phyloP scores from a whole-genome alignment of 2,329 filamentous ascomycete species.

The Chaetothyriales sp. region DNA sequence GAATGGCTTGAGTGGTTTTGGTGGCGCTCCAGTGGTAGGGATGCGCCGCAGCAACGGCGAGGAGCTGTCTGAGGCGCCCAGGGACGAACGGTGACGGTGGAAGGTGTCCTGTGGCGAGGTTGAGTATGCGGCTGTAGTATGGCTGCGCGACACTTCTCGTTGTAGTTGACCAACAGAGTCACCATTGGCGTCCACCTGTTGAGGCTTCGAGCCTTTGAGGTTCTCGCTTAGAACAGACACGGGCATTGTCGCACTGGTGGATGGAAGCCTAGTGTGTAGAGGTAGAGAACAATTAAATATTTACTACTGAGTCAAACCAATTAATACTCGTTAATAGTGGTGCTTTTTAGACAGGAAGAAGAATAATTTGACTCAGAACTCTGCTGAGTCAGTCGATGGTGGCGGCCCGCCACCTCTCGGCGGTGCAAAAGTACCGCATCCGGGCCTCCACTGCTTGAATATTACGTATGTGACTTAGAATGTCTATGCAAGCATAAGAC shows the following conservation, averaged over 20 bases:
- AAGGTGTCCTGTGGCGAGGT: slow-evolving; percentile 64
- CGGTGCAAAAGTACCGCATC: too few relatives aligned
- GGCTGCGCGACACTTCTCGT: slow-evolving; percentile 42
- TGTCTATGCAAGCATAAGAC: too few relatives aligned
- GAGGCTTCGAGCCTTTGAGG: slow-evolving; percentile 10
- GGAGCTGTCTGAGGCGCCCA: slow-evolving; percentile 26
- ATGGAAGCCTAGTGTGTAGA: too few relatives aligned
- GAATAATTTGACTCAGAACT: too few relatives aligned
- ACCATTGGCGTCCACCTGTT: slow-evolving; percentile 3
- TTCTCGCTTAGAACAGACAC: slow-evolving; percentile 14
- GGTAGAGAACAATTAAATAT: too few relatives aligned
- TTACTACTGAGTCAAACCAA: too few relatives aligned
- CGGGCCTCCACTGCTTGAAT: too few relatives aligned
- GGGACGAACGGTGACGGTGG: slow-evolving; percentile 28
- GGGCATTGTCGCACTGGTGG: slow-evolving; percentile 8
- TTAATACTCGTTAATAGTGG: too few relatives aligned
- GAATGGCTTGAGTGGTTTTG: slow-evolving; percentile 85
- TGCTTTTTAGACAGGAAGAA: too few relatives aligned
- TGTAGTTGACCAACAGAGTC: slow-evolving; percentile 7
- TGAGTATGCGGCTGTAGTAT: slow-evolving; percentile 43
- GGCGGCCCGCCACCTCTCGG: too few relatives aligned
- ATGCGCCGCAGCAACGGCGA: slow-evolving; percentile 28
- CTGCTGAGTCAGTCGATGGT: too few relatives aligned
- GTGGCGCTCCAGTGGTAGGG: slow-evolving; percentile 29
- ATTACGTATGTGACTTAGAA: too few relatives aligned